A percentile compares a stretch with the other conserved stretches of the same genome.
Evolutionary conservation across 106 monocot species (phyloP).

Genomic region (Narthecium ossifragum): DNA sequence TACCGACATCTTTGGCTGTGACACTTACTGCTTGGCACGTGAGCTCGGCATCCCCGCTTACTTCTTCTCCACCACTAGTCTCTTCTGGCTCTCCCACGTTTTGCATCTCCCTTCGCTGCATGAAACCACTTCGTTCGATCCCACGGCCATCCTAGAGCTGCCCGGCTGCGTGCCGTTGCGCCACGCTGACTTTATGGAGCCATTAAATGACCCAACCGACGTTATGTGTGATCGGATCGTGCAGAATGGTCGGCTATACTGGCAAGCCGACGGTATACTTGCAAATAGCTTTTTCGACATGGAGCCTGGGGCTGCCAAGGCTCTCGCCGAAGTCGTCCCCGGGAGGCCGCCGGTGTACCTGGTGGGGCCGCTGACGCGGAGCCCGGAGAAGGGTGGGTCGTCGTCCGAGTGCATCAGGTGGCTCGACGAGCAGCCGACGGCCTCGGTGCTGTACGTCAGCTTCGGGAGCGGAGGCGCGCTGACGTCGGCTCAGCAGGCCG

Average conservation of each 20-base stretch:
- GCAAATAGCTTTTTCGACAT: conserved; percentile 31
- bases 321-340: background rate
- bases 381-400: background rate
- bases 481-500: conserved; percentile 22
- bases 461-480: conserved; percentile 59
- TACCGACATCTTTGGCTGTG: conserved; percentile 32
- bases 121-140: conserved; percentile 8
- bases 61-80: conserved; percentile 20
- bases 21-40: conserved; percentile 11
- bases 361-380: conserved; percentile 34
- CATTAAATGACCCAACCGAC: conserved; percentile 17
- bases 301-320: conserved; percentile 15
- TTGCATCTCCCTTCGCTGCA: conserved; percentile 16
- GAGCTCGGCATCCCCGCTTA: conserved; percentile 25
- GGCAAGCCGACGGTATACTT: conserved; percentile 24
- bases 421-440: conserved; percentile 39
- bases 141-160: conserved; percentile 16
- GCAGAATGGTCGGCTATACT: background rate
- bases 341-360: conserved; percentile 10
- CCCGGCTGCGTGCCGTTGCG: conserved; percentile 39
- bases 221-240: conserved; percentile 16
- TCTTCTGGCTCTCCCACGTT: conserved; percentile 1
- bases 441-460: conserved; percentile 45
- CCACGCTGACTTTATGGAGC: conserved; percentile 11
- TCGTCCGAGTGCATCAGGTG: conserved; percentile 21